Conservation (phyloP, 176 grass and related monocot species). For the Dactylis glomerata region DNA sequence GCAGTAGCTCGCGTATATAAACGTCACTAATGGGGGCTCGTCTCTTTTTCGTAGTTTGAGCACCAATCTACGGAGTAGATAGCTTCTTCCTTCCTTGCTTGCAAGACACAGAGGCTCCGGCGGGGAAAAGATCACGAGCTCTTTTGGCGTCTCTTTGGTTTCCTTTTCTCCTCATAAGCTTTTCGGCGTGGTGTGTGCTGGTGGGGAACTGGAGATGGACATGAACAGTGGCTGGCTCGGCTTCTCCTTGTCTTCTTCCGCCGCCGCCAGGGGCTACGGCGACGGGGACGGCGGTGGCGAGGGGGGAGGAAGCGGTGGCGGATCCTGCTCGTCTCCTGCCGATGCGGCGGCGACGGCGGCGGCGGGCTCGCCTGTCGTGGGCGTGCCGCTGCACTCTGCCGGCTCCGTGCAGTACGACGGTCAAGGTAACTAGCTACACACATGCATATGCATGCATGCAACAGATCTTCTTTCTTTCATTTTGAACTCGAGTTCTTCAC, state of each 20-base stretch:
- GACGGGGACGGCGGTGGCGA: background rate
- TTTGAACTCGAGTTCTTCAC: background rate
- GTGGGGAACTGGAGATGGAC: slow-evolving; percentile 37
- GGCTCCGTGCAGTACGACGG: slow-evolving; percentile 23
- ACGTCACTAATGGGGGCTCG: slow-evolving; percentile 14
- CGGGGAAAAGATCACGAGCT: background rate
- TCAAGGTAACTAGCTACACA: background rate
- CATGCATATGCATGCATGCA: background rate
- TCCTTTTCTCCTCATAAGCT: background rate
- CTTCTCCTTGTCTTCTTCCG: slow-evolving; percentile 52
- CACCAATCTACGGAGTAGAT: slow-evolving; percentile 25
- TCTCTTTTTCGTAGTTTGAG: slow-evolving; percentile 15
- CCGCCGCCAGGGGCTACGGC: slow-evolving; percentile 13
- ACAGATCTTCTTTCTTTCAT: background rate
- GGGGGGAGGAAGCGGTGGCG: background rate
- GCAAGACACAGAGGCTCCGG: slow-evolving; percentile 20
- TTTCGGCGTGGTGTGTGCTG: background rate
- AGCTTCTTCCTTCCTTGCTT: slow-evolving; percentile 22
- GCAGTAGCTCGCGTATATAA: slow-evolving; percentile 30
- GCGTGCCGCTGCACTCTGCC: slow-evolving; percentile 45
- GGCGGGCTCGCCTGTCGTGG: background rate
- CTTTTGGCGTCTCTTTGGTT: slow-evolving; percentile 22
- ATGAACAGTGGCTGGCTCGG: slow-evolving; percentile 71
- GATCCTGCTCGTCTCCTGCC: slow-evolving; percentile 32
- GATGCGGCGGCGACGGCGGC: background rate